Evolutionary conservation across 371 early-diverging fungal species (phyloP), one percentile per base, ranked within the genome.

Genomic region (Actinomortierella wolfii): DNA sequence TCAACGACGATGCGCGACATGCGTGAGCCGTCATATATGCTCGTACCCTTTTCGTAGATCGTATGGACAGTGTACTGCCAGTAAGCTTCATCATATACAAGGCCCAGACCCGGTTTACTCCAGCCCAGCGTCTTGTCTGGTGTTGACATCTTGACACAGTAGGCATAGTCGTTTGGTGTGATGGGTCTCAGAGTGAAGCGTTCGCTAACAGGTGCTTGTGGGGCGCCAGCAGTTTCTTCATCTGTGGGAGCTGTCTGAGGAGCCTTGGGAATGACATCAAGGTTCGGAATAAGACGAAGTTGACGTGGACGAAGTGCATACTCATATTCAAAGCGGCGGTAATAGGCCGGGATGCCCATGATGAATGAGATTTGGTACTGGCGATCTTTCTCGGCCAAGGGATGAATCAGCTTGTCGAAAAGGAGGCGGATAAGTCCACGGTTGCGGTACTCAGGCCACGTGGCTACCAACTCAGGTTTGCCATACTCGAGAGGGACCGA

Each of bases 321-420:
- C 45, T 68, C 69, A 54, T 68, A 68, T 9, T 64, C 69, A 52
- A 68, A 68, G 51, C 59, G 63, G 18, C 55, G 64, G 20, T 68
- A 68, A 34, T 59, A 68, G 53, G 62, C 40, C 1, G 53, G 49
- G 56, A 68, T 63, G 0, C 69, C 69, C 0, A 60, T 52, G 40
- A 68, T 51, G 53, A 59, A 50, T 25, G 62, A 64, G 60, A 68
- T 56, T 9, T 59, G 47, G 29, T 68, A 63, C 0, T 64, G 64
- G 7, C 69, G 56, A 2, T 20, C n/a, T 1, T 63, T 64, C 0
- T 59, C 59, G 1, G 63, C 69, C 8, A 40, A 60, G 1, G 69
- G 69, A 34, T 68, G 63, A 29, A 68, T 56, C 41, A 68, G 40
- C 3, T 63, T 64, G 3, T 25, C 20, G 43, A 68, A 56, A 20